Evolutionary conservation across 345 rosid species (phyloP).

Genomic region (Mangifera indica): DNA sequence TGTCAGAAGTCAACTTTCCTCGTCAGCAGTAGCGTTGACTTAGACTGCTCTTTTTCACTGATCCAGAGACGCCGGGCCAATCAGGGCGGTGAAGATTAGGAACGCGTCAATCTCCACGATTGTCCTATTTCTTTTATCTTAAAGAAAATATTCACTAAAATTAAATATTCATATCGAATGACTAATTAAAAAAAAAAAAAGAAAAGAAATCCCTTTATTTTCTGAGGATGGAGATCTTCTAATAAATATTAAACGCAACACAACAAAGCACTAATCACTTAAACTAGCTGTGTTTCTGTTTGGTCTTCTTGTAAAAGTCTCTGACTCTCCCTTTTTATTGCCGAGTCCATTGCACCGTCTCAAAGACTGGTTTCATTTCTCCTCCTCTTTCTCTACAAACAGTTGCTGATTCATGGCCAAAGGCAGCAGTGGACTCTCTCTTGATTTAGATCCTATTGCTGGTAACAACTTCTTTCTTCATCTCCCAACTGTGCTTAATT

Average conservation of each 20-base stretch:
- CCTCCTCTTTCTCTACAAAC: slow-evolving; percentile 18
- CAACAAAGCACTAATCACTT: slow-evolving; percentile 4
- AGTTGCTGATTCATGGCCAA: slow-evolving; percentile 52
- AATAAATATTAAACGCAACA: not conserved
- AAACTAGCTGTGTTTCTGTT: slow-evolving; percentile 13
- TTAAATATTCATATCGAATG: too few species aligned
- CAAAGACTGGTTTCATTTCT: slow-evolving; percentile 30
- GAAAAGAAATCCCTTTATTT: not conserved
- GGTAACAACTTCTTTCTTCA: slow-evolving; percentile 24
- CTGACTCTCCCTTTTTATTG: slow-evolving; percentile 40
- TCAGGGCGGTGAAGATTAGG: slow-evolving; percentile 30
- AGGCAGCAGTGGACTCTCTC: slow-evolving; percentile 52
- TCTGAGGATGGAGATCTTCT: not conserved
- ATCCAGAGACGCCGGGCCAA: slow-evolving; percentile 32
- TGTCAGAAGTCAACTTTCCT: not conserved
- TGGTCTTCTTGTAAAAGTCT: slow-evolving; percentile 47
- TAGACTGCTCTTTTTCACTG: slow-evolving; percentile 26
- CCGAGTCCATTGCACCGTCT: slow-evolving; percentile 70
- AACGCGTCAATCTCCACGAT: slow-evolving; percentile 40
- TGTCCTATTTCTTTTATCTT: not conserved
- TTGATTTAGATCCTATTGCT: slow-evolving; percentile 51
- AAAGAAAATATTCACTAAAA: too few species aligned
- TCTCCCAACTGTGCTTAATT: slow-evolving; percentile 48
- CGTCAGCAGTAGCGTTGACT: slow-evolving; percentile 30
- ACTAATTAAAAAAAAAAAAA: too few species aligned